These are phyloP conservation scores for Podaxis sp. DNA, from an alignment of 768 basidiomycete species.

Conservation along the genomic window DNA sequence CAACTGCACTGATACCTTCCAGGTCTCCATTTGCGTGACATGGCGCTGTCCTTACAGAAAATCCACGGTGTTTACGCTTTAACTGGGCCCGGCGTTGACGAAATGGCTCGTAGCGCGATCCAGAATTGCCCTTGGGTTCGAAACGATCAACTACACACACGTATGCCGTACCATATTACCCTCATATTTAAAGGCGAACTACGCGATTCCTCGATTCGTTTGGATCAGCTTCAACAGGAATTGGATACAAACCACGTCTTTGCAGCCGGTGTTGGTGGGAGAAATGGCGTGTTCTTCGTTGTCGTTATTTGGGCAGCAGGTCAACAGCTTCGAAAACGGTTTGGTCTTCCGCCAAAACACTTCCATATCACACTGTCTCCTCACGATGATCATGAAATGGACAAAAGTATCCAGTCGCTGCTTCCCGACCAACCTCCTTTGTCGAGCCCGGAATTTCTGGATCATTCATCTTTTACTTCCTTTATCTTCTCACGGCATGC, in stretches of 20 bases:
- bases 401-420: conserved; percentile 49
- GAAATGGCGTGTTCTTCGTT: conserved; percentile 40
- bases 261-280: conserved; percentile 38
- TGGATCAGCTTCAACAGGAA: conserved; percentile 21
- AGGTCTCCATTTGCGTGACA: background rate
- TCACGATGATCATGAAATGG: conserved; percentile 40
- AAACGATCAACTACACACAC: background rate
- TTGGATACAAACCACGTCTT: conserved; percentile 32
- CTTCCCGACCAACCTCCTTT: conserved; percentile 32
- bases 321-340: conserved; percentile 46
- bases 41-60: conserved; percentile 1
- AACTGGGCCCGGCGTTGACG: background rate
- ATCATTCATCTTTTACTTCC: conserved; percentile 48
- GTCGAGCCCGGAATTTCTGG: conserved; percentile 33
- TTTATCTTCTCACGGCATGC: conserved; percentile 35
- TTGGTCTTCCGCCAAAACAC: conserved; percentile 50
- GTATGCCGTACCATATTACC: conserved; percentile 37
- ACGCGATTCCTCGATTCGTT: conserved; percentile 19
- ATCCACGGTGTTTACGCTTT: conserved; percentile 1
- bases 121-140: background rate
- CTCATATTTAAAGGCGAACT: conserved; percentile 41
- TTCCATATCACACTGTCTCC: conserved; percentile 54
- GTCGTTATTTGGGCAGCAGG: conserved; percentile 58
- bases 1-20: background rate
- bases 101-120: background rate